Conservation (phyloP, 2,329 filamentous ascomycete species). For the Fusarium scirpi region DNA sequence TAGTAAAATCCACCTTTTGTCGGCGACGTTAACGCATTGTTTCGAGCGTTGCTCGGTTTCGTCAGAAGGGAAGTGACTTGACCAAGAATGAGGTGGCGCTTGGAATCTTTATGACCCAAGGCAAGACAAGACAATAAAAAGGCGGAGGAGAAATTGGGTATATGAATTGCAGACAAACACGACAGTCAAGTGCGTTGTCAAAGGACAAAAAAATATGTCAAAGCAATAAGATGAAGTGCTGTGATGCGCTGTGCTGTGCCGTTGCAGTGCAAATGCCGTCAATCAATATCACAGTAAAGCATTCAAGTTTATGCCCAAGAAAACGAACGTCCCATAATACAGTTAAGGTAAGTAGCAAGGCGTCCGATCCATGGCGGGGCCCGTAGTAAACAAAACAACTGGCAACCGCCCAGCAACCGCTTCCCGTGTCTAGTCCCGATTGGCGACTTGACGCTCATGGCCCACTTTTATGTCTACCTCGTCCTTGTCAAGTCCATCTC, state of each 20-base stretch:
- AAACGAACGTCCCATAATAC: slow-evolving; percentile 28
- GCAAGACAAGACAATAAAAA: slow-evolving; percentile 32
- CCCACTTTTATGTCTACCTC: slow-evolving; percentile 36
- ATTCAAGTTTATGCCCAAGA: slow-evolving; percentile 39
- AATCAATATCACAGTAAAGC: slow-evolving; percentile 40
- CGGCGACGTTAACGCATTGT: slow-evolving; percentile 50
- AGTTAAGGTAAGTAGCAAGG: slow-evolving; percentile 2
- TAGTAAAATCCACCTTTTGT: slow-evolving; percentile 37
- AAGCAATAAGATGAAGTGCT: neutral
- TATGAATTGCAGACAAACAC: slow-evolving; percentile 23
- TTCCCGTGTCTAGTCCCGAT: slow-evolving; percentile 31
- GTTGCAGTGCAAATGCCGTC: slow-evolving; percentile 34
- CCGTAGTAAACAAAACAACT: slow-evolving; percentile 53
- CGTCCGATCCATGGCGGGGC: slow-evolving; percentile 40
- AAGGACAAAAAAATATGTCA: slow-evolving; percentile 27
- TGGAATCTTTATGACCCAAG: slow-evolving; percentile 36
- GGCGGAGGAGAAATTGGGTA: slow-evolving; percentile 4
- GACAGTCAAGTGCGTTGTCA: slow-evolving; percentile 15
- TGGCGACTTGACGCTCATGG: slow-evolving; percentile 26
- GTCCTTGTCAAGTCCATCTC: slow-evolving; percentile 34
- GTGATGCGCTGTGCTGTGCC: neutral
- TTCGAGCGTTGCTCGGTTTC: slow-evolving; percentile 44
- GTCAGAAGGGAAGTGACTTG: slow-evolving; percentile 33
- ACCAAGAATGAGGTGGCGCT: slow-evolving; percentile 31
- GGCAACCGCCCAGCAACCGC: slow-evolving; percentile 52